Conservation (phyloP, 768 basidiomycete genomes). For the Neoboletus subvelutipes region DNA sequence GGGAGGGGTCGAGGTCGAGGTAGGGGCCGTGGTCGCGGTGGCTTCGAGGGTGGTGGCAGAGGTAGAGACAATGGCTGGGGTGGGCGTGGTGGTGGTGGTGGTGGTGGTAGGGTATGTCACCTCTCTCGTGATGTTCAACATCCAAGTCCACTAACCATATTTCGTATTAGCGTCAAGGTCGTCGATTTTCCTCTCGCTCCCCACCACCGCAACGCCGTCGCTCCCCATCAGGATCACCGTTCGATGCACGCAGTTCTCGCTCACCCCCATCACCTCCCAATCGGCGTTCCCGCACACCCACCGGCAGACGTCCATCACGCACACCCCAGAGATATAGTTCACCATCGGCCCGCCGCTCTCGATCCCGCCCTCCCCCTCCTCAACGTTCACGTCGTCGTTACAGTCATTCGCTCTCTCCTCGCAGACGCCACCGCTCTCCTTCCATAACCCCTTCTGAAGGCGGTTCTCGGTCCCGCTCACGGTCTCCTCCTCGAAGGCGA, state of each 20-base stretch:
- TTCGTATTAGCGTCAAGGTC: constrained; percentile 40
- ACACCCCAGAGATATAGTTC: constrained; percentile 31
- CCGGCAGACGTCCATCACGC: constrained; percentile 36
- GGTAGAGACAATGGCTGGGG: constrained; percentile 67
- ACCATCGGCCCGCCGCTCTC: constrained; percentile 40
- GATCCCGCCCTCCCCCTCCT: constrained; percentile 32
- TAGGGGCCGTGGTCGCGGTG: constrained; percentile 49
- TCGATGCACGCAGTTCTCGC: constrained; percentile 40
- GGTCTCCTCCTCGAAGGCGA: constrained; percentile 43
- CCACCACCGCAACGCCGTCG: constrained; percentile 50
- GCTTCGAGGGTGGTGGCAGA: constrained; percentile 50
- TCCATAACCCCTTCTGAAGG: constrained; percentile 32
- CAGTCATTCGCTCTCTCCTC: constrained; percentile 29
- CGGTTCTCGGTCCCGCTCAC: constrained; percentile 43
- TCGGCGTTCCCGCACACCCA: constrained; percentile 41
- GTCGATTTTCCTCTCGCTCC: constrained; percentile 46
- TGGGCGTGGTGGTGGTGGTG: constrained; percentile 46
- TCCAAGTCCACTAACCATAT: constrained; percentile 6
- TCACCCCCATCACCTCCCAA: constrained; percentile 37
- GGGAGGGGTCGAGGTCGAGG: constrained; percentile 62
- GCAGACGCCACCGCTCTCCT: constrained; percentile 34
- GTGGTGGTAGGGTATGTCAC: constrained; percentile 20
- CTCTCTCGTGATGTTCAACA: constrained; percentile 7
- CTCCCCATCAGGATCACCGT: constrained; percentile 36
- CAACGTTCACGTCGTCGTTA: constrained; percentile 27